Evolutionary conservation across 208 protist species (phyloP).

Genomic region (Trypanosomatidae sp.): DNA sequence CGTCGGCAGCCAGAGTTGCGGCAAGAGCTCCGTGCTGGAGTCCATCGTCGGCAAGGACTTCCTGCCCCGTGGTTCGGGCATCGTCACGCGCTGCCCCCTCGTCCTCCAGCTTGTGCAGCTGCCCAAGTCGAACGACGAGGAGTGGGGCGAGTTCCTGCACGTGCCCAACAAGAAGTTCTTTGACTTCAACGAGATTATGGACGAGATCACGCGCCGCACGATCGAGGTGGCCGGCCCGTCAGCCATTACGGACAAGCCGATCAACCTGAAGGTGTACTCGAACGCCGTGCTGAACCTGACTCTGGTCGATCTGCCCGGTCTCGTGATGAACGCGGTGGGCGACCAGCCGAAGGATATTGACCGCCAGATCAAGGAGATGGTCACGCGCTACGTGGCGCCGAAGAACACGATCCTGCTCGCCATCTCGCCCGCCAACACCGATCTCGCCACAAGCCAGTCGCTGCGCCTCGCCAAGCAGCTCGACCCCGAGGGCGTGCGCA

Average conservation of each 20-base stretch:
- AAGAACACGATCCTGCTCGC: conserved; percentile 99
- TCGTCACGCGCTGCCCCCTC: conserved; percentile 99
- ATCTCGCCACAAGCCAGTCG: conserved; percentile 99
- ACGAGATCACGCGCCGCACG: conserved; percentile 97
- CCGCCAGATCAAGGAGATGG: conserved; percentile 97
- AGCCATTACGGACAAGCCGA: conserved; percentile 95
- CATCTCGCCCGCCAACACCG: conserved; percentile 98
- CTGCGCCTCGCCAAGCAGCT: conserved; percentile 96
- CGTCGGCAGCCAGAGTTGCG: conserved; percentile 96
- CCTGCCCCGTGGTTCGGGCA: conserved; percentile 98
- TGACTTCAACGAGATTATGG: conserved; percentile 96
- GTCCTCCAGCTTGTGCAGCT: conserved; percentile 98
- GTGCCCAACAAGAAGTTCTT: conserved; percentile 91
- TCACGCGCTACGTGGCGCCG: conserved; percentile 95
- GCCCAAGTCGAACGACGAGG: conserved; percentile 44
- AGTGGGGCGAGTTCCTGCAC: conserved; percentile 93
- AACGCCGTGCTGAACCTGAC: conserved; percentile 97
- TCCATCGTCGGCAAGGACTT: conserved; percentile 99
- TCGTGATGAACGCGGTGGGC: conserved; percentile 98
- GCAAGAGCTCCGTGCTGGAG: conserved; percentile 99
- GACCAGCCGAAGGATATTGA: conserved; percentile 99
- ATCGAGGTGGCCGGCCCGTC: conserved; percentile 94
- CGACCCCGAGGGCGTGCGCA: conserved; percentile 97
- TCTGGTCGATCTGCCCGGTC: conserved; percentile 99
- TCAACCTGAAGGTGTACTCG: conserved; percentile 97